These are phyloP conservation scores for Tephrocybe sp. DNA, from an alignment of 768 basidiomycete genomes.

Conservation along the genomic window DNA sequence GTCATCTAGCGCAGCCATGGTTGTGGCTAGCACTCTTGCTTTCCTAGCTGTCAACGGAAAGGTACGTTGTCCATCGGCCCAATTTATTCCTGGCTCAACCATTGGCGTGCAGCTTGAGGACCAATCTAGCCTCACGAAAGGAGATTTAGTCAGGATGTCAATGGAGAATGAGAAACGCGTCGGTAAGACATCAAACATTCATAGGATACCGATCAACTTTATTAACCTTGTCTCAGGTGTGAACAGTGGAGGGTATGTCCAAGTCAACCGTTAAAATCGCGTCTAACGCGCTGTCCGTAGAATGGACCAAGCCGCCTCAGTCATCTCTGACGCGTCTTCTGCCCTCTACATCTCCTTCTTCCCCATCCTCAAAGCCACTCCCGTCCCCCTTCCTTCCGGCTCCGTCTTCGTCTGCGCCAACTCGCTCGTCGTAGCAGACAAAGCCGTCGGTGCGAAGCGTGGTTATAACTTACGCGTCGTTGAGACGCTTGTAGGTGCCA, in stretches of 20 bases:
- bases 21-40: constrained; percentile 81
- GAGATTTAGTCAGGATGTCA: constrained; percentile 73
- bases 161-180: constrained; percentile 86
- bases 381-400: constrained; percentile 57
- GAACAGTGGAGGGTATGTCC: constrained; percentile 72
- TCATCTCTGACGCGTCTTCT: constrained; percentile 68
- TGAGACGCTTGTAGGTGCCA: constrained; percentile 82
- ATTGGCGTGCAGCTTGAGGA: constrained; percentile 17
- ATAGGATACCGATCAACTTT: background rate
- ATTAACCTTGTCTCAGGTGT: constrained; percentile 44
- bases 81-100: no score
- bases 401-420: constrained; percentile 79
- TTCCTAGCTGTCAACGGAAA: constrained; percentile 80
- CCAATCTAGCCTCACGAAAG: constrained; percentile 48
- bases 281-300: constrained; percentile 32
- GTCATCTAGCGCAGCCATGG: constrained; percentile 88
- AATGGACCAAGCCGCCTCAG: constrained; percentile 91
- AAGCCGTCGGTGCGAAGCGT: constrained; percentile 71
- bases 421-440: constrained; percentile 81
- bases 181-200: constrained; percentile 36
- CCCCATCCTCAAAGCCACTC: constrained; percentile 66
- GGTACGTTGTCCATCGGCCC: constrained; percentile 23
- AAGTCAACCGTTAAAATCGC: background rate
- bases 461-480: constrained; percentile 91
- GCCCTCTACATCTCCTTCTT: constrained; percentile 84